Conservation (phyloP, 179 eudicot species). For the Gypsophila paniculata region DNA sequence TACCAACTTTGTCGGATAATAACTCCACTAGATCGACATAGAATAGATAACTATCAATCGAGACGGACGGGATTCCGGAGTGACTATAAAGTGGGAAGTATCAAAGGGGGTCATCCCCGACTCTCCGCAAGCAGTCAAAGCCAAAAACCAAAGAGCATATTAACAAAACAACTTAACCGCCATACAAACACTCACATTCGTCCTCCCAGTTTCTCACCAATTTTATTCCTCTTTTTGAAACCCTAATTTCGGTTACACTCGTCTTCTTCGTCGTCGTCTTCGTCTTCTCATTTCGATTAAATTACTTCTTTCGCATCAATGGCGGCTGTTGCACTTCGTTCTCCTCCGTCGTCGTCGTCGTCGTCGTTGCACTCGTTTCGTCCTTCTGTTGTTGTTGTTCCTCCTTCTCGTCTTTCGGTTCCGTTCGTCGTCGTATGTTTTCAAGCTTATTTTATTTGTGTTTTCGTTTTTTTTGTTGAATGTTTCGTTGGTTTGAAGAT, state of each 20-base stretch:
- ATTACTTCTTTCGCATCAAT: slow-evolving; percentile 12
- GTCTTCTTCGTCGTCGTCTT: slow-evolving; percentile 18
- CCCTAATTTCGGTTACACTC: no score
- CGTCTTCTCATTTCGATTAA: neutral
- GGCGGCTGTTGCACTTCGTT: slow-evolving; percentile 32
- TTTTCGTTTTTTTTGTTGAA: neutral
- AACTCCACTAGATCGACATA: no score
- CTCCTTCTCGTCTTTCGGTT: slow-evolving; percentile 15
- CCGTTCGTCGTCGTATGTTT: slow-evolving; percentile 27
- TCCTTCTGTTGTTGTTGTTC: neutral
- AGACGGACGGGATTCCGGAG: no score
- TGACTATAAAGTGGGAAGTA: no score
- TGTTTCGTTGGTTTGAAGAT: neutral
- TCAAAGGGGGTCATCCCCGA: slow-evolving; percentile 11
- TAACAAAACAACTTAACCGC: no score
- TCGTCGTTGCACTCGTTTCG: slow-evolving; percentile 19
- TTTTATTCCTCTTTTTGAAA: no score
- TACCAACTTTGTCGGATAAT: no score
- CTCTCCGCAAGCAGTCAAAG: slow-evolving; percentile 15
- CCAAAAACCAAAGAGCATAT: neutral
- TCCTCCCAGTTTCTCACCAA: no score
- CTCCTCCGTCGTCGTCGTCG: slow-evolving; percentile 26
- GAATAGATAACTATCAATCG: no score
- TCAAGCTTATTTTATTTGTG: neutral
- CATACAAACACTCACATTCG: no score